Conservation (phyloP, 1,284 basidiomycete genomes). For the Fomitopsis betulina region DNA sequence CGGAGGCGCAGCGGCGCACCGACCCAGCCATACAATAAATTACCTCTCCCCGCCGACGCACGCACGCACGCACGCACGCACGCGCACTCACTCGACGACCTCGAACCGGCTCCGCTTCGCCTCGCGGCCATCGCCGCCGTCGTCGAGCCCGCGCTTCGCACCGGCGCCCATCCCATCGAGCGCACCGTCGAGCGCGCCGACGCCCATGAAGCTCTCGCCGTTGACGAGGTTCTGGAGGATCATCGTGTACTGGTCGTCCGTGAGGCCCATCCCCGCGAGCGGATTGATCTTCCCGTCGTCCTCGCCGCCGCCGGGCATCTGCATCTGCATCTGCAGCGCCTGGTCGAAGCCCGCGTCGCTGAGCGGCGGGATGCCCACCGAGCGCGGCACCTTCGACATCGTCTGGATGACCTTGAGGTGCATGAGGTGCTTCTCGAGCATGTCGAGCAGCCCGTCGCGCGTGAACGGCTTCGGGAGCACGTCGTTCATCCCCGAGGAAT, state of each 20-base stretch:
- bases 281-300: slow-evolving; percentile 63
- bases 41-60: background rate
- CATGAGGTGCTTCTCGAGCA: slow-evolving; percentile 95
- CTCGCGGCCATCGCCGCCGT: slow-evolving; percentile 43
- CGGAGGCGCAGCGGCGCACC: background rate
- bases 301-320: slow-evolving; percentile 16
- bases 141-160: slow-evolving; percentile 40
- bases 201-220: slow-evolving; percentile 47
- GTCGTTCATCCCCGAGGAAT: slow-evolving; percentile 93
- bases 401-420: slow-evolving; percentile 90
- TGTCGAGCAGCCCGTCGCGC: slow-evolving; percentile 83
- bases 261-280: slow-evolving; percentile 69
- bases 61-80: background rate
- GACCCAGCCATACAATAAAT: background rate
- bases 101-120: slow-evolving; percentile 69
- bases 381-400: slow-evolving; percentile 67
- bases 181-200: slow-evolving; percentile 28
- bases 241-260: slow-evolving; percentile 69
- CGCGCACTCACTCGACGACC: slow-evolving; percentile 47
- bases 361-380: slow-evolving; percentile 68
- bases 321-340: slow-evolving; percentile 35
- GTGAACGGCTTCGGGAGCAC: slow-evolving; percentile 97
- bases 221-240: slow-evolving; percentile 64
- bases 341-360: slow-evolving; percentile 59
- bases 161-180: slow-evolving; percentile 12